Evolutionary conservation across 768 basidiomycete genomes (phyloP).

Genomic region (Fomitopsis serialis): DNA sequence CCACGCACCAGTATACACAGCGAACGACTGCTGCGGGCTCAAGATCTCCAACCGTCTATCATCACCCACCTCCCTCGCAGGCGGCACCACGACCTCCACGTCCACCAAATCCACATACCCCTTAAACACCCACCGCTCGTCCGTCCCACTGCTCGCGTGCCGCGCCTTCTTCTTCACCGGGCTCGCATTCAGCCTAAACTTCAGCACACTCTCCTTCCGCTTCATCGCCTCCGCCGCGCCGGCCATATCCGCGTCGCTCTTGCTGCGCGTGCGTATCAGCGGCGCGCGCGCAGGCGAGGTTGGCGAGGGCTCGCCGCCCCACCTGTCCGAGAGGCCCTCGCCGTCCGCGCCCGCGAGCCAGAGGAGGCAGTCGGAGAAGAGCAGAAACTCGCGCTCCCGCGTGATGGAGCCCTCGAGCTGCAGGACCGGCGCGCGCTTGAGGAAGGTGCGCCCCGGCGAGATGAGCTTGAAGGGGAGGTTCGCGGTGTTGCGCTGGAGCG

Average conservation of each 20-base stretch:
- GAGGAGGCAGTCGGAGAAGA: constrained; percentile 78
- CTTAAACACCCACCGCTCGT: constrained; percentile 72
- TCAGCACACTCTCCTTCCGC: constrained; percentile 13
- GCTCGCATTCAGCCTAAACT: constrained; percentile 14
- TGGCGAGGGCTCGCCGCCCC: constrained; percentile 10
- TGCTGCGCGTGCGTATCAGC: constrained; percentile 45
- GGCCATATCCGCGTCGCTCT: constrained; percentile 55
- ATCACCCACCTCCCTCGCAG: constrained; percentile 41
- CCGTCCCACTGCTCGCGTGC: constrained; percentile 31
- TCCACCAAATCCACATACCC: constrained; percentile 69
- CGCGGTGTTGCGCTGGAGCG: constrained; percentile 72
- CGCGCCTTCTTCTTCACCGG: constrained; percentile 25
- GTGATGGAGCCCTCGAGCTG: constrained; percentile 51
- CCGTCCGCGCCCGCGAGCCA: constrained; percentile 61
- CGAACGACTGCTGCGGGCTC: constrained; percentile 75
- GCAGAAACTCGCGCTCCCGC: constrained; percentile 63
- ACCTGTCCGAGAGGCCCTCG: constrained; percentile 18
- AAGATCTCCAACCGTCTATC: constrained; percentile 64
- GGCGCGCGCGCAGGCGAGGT: constrained; percentile 18
- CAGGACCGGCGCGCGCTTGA: constrained; percentile 61
- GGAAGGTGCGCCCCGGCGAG: constrained; percentile 70
- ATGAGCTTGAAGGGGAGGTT: constrained; percentile 77
- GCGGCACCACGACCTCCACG: constrained; percentile 62
- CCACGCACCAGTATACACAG: constrained; percentile 58
- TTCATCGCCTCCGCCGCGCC: constrained; percentile 10